Evolutionary conservation across 2,329 filamentous ascomycete species (phyloP).

Genomic region (Furcasterigmium furcatum): DNA sequence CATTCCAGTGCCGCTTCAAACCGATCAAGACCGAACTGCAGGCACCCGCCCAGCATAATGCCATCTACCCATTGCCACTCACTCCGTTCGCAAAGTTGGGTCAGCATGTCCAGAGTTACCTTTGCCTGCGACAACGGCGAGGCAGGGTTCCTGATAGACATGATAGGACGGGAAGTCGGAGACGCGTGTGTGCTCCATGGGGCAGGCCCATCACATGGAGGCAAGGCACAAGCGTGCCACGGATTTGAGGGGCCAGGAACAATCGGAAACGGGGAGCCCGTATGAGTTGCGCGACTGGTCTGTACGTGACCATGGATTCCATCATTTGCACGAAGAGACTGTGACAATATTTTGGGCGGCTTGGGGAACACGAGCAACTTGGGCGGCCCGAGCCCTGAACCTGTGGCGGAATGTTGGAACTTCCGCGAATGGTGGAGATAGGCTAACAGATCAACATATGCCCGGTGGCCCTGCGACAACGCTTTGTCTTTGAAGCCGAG

Average conservation of each 20-base stretch:
- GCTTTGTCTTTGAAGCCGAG: slow-evolving; percentile 63
- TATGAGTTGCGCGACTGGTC: no score
- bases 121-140: slow-evolving; percentile 42
- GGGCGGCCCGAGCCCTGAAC: slow-evolving; percentile 33
- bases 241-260: no score
- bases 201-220: no score
- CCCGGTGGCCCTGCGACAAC: slow-evolving; percentile 66
- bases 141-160: neutral
- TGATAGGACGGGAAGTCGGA: no score
- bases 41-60: slow-evolving; percentile 84
- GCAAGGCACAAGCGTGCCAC: no score
- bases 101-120: slow-evolving; percentile 68
- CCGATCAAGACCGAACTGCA: slow-evolving; percentile 85
- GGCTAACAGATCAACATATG: slow-evolving; percentile 68
- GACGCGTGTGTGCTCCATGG: no score
- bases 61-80: slow-evolving; percentile 90
- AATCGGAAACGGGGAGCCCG: neutral
- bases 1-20: slow-evolving; percentile 74
- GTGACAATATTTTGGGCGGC: slow-evolving; percentile 31
- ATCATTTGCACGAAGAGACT: slow-evolving; percentile 10
- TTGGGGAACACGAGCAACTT: slow-evolving; percentile 56
- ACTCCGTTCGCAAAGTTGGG: slow-evolving; percentile 73
- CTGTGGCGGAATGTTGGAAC: slow-evolving; percentile 30
- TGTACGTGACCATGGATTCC: no score
- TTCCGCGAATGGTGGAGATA: slow-evolving; percentile 61